Conservation (phyloP, 345 rosid genomes). For the Sonneratia caseolaris region DNA sequence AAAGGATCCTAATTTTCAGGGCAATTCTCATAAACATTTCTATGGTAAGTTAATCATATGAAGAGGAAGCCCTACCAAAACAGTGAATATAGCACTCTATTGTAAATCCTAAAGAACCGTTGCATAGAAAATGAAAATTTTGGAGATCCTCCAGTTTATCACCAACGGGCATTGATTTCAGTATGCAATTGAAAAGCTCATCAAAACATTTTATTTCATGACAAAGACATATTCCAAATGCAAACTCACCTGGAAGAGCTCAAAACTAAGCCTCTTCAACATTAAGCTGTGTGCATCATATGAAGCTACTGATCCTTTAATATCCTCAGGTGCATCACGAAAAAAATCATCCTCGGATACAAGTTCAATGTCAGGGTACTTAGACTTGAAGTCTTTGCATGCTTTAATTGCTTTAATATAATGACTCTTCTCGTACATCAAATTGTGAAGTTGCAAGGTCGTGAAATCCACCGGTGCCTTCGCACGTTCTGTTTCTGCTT, state of each 20-base stretch:
- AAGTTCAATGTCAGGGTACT: slow-evolving; percentile 70
- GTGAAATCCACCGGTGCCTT: slow-evolving; percentile 78
- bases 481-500: slow-evolving; percentile 57
- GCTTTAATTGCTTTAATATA: slow-evolving; percentile 78
- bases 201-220: neutral
- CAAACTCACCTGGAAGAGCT: slow-evolving; percentile 73
- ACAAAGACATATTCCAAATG: neutral
- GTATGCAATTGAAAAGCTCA: neutral
- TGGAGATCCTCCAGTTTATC: neutral
- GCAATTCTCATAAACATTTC: neutral
- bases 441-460: slow-evolving; percentile 69
- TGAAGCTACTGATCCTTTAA: slow-evolving; percentile 48
- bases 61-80: neutral
- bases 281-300: slow-evolving; percentile 62
- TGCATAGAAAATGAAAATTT: neutral
- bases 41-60: neutral
- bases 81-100: neutral
- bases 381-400: slow-evolving; percentile 76
- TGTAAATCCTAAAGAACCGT: neutral
- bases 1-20: neutral
- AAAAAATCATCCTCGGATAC: slow-evolving; percentile 72
- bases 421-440: slow-evolving; percentile 90
- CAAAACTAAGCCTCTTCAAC: slow-evolving; percentile 80
- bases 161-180: neutral
- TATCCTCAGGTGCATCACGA: slow-evolving; percentile 56